phyloP scores from a whole-genome alignment of 805 yeast species.

The Candida lessepsii region DNA sequence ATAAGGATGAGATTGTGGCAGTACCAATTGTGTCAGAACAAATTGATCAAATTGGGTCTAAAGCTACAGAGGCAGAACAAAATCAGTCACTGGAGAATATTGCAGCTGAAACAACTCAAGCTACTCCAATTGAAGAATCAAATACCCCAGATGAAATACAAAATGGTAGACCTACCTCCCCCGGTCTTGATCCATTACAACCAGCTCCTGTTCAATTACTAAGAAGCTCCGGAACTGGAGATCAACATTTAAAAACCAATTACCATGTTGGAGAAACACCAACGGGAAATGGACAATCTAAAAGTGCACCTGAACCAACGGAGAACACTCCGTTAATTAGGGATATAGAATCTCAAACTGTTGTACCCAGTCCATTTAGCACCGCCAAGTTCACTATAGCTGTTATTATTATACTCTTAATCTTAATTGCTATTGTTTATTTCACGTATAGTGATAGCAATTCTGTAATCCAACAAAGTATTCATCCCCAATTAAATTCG shows the following conservation, averaged over 20 bases:
- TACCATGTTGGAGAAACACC: slow-evolving; percentile 2
- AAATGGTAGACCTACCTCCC: background rate
- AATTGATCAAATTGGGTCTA: too few relatives aligned
- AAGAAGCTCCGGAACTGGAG: slow-evolving; percentile 1
- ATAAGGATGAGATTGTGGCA: slow-evolving; percentile 1
- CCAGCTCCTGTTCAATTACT: background rate
- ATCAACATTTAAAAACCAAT: slow-evolving; percentile 3
- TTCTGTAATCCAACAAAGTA: slow-evolving; percentile 18
- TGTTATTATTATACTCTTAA: slow-evolving; percentile 13
- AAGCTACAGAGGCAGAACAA: too few relatives aligned
- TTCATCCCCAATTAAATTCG: slow-evolving; percentile 23
- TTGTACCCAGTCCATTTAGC: slow-evolving; percentile 8
- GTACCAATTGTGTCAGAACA: too few relatives aligned
- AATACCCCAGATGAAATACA: background rate
- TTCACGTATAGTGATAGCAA: slow-evolving; percentile 15
- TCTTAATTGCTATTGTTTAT: slow-evolving; percentile 13
- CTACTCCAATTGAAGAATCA: background rate
- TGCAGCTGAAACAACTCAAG: too few relatives aligned
- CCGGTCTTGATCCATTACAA: slow-evolving; percentile 3
- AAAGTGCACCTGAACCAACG: slow-evolving; percentile 2
- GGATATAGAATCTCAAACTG: slow-evolving; percentile 13
- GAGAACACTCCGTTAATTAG: slow-evolving; percentile 9
- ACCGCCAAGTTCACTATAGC: slow-evolving; percentile 14
- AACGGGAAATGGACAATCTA: background rate
- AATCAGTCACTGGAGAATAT: too few relatives aligned